Evolutionary conservation across 495 filamentous ascomycete genomes (phyloP), one percentile per base, ranked within the genome.

Genomic region (Parathielavia hyrcaniae): DNA sequence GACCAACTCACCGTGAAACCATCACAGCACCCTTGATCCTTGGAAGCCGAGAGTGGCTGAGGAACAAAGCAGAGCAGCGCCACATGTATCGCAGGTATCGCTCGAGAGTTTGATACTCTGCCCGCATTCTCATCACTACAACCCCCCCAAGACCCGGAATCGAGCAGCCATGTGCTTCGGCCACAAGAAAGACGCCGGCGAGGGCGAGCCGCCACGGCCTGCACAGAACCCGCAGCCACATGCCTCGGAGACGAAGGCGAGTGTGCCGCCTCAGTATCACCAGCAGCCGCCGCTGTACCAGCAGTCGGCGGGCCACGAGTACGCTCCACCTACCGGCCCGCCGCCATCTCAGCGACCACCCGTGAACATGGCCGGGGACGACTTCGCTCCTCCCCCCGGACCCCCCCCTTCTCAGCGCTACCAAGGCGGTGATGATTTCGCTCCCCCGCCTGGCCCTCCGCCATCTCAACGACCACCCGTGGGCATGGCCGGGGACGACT

Each of bases 81-180:
- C 26, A 30, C 26, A 30, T 30, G 6, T 30, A 30, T 30, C 26
- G 26, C n/a, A 30, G 26, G 6, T 30, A 2, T 30, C 26, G 26
- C 26, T 30, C 26, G 26, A 30, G 26, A 6, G n/a, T n/a, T n/a
- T n/a, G n/a, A n/a, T n/a, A n/a, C n/a, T n/a, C n/a, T n/a, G n/a
- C n/a, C n/a, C n/a, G n/a, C n/a, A n/a, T n/a, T n/a, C n/a, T n/a
- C n/a, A n/a, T n/a, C n/a, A n/a, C n/a, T n/a, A n/a, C n/a, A n/a
- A n/a, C n/a, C n/a, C n/a, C n/a, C n/a, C n/a, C n/a, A n/a, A n/a
- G n/a, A n/a, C n/a, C n/a, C 26, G 26, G 26, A 30, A 30, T 30
- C 26, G 6, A 22, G 32, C 35, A 50, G 34, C 44, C 6, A 78
- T 79, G 76, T 79, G 76, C 62, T 77, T 79, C 61, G 72, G 73